These are phyloP conservation scores for Psilocybe subaeruginosa DNA, from an alignment of 768 basidiomycete species.

Conservation along the genomic window DNA sequence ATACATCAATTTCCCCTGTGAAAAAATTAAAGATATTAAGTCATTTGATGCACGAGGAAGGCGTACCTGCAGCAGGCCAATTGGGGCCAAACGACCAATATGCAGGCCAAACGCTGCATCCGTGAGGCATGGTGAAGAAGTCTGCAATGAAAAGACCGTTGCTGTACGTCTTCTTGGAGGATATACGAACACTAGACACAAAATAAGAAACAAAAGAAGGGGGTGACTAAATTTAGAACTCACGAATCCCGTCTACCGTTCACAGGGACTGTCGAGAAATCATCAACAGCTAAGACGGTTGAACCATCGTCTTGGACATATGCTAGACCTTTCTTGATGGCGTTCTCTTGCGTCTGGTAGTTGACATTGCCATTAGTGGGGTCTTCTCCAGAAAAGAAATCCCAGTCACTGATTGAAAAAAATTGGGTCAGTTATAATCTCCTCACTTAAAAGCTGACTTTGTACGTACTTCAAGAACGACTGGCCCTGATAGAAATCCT, in stretches of 20 bases:
- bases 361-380: constrained; percentile 75
- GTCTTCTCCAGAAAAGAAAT: constrained; percentile 65
- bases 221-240: constrained; percentile 20
- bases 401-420: constrained; percentile 53
- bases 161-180: constrained; percentile 60
- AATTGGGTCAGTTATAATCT: not conserved
- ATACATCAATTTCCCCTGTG: constrained; percentile 68
- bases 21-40: not conserved
- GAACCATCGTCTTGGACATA: constrained; percentile 62
- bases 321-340: constrained; percentile 56
- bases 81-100: constrained; percentile 53
- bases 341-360: constrained; percentile 52
- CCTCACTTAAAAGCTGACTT: not conserved
- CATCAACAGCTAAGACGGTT: constrained; percentile 66
- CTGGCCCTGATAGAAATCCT: constrained; percentile 45
- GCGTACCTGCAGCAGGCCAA: constrained; percentile 52
- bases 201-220: constrained; percentile 8
- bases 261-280: constrained; percentile 44
- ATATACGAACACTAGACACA: constrained; percentile 64
- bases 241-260: constrained; percentile 62
- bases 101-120: constrained; percentile 68
- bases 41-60: constrained; percentile 3
- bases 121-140: constrained; percentile 69
- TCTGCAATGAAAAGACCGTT: constrained; percentile 80
- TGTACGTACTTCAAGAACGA: constrained; percentile 61